Evolutionary conservation across 257 asterid species (phyloP).

Genomic region (Verbascum thapsus): DNA sequence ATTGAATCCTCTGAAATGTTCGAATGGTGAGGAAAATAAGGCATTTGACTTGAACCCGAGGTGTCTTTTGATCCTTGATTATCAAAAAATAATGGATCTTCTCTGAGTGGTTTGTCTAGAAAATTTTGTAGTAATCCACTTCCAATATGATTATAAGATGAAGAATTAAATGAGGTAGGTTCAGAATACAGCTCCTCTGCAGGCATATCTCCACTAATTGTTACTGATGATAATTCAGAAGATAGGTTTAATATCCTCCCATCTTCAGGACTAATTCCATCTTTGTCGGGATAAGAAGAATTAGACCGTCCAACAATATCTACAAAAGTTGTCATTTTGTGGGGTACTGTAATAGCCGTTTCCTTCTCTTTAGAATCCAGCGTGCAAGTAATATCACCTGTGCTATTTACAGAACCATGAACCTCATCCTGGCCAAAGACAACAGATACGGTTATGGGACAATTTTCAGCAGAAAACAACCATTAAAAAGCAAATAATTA

Average conservation of each 20-base stretch:
- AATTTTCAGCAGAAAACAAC: neutral
- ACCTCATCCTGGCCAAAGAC: constrained; percentile 46
- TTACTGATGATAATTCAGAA: constrained; percentile 39
- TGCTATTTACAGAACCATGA: constrained; percentile 43
- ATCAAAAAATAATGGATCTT: constrained; percentile 41
- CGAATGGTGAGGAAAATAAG: constrained; percentile 44
- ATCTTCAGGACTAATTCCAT: constrained; percentile 42
- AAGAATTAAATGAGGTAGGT: constrained; percentile 23
- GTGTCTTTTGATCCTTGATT: constrained; percentile 46
- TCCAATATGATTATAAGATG: constrained; percentile 21
- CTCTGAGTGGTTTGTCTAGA: constrained; percentile 40
- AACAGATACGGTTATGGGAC: constrained; percentile 15
- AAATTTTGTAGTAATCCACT: constrained; percentile 22
- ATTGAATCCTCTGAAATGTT: constrained; percentile 49
- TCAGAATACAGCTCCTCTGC: constrained; percentile 33
- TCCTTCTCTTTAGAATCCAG: constrained; percentile 48
- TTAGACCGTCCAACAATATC: constrained; percentile 80
- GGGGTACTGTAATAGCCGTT: constrained; percentile 51
- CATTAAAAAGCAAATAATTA: neutral
- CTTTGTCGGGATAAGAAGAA: constrained; percentile 56
- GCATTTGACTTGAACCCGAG: constrained; percentile 39
- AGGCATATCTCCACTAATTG: constrained; percentile 31
- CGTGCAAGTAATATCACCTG: constrained; percentile 27
- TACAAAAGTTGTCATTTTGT: constrained; percentile 64
- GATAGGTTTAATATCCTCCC: constrained; percentile 32